Percentiles rank a stretch among this genome's conserved stretches.
Evolutionary conservation across 805 yeast genomes (phyloP).

Genomic region (Zygoascus ofunaensis): DNA sequence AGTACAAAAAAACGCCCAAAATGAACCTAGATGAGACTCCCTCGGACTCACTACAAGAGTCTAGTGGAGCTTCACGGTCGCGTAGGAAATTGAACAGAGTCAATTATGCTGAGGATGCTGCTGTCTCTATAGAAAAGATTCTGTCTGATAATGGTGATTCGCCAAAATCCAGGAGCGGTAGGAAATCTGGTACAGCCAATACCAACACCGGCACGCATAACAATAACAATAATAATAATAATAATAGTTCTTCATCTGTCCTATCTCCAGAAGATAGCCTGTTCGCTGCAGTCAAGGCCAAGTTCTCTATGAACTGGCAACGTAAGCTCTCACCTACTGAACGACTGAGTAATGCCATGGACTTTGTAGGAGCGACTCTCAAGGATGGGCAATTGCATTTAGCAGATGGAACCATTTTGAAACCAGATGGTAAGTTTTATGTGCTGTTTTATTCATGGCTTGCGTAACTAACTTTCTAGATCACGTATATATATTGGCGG

Average conservation of each 20-base stretch:
- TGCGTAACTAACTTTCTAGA: constrained; percentile 31
- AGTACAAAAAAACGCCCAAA: too few relatives aligned
- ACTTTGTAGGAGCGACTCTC: constrained; percentile 33
- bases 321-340: constrained; percentile 22
- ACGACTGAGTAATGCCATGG: constrained; percentile 23
- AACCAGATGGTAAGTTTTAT: constrained; percentile 23
- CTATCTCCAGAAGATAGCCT: not conserved
- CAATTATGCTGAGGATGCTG: constrained; percentile 21
- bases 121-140: constrained; percentile 11
- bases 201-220: constrained; percentile 6
- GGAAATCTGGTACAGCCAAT: not conserved
- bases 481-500: constrained; percentile 73
- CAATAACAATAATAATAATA: constrained; percentile 1
- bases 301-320: constrained; percentile 25
- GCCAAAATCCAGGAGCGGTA: constrained; percentile 1
- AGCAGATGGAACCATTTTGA: constrained; percentile 20
- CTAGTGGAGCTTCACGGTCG: constrained; percentile 3
- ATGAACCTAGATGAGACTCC: not conserved
- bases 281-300: constrained; percentile 5
- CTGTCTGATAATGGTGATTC: not conserved
- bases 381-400: constrained; percentile 25
- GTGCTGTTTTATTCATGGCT: not conserved
- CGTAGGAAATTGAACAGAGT: constrained; percentile 18
- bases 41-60: not conserved
- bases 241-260: constrained; percentile 1